Conservation (phyloP, 192 early-diverging fungal species). For the Coemansia sp. region DNA sequence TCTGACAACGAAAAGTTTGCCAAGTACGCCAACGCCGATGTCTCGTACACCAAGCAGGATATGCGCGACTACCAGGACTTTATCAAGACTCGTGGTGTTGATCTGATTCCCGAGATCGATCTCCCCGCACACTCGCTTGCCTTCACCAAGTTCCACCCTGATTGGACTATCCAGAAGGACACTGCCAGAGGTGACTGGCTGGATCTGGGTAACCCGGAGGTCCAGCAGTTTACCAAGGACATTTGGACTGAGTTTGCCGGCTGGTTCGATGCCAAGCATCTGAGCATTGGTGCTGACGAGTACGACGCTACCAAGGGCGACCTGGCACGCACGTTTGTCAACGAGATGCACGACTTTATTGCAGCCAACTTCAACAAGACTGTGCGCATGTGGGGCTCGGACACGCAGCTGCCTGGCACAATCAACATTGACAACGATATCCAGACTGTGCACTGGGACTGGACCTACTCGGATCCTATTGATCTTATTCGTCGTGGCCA, state of each 20-base stretch:
- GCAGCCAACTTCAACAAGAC: conserved; percentile 42
- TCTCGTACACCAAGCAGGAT: conserved; percentile 46
- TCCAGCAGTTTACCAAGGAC: conserved; percentile 35
- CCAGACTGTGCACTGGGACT: conserved; percentile 40
- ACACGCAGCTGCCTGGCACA: conserved; percentile 40
- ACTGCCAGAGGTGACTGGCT: conserved; percentile 49
- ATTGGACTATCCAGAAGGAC: conserved; percentile 41
- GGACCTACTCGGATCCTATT: conserved; percentile 27
- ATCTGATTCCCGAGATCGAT: conserved; percentile 54
- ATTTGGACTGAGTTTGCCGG: conserved; percentile 52
- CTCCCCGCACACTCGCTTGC: conserved; percentile 51
- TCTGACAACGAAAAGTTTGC: conserved; percentile 43
- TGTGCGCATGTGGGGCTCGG: conserved; percentile 53
- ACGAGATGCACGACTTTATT: conserved; percentile 47
- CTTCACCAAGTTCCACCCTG: conserved; percentile 54
- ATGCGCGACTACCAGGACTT: conserved; percentile 51
- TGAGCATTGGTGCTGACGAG: conserved; percentile 54
- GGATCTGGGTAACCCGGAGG: conserved; percentile 49
- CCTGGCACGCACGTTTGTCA: conserved; percentile 40
- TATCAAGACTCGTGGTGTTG: conserved; percentile 45
- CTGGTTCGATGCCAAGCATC: conserved; percentile 52
- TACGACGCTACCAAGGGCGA: conserved; percentile 47
- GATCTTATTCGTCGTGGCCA: conserved; percentile 38
- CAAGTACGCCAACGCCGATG: conserved; percentile 46
- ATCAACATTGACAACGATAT: conserved; percentile 45